phyloP scores from a whole-genome alignment of 768 basidiomycete species.

The Podaxis sp. region DNA sequence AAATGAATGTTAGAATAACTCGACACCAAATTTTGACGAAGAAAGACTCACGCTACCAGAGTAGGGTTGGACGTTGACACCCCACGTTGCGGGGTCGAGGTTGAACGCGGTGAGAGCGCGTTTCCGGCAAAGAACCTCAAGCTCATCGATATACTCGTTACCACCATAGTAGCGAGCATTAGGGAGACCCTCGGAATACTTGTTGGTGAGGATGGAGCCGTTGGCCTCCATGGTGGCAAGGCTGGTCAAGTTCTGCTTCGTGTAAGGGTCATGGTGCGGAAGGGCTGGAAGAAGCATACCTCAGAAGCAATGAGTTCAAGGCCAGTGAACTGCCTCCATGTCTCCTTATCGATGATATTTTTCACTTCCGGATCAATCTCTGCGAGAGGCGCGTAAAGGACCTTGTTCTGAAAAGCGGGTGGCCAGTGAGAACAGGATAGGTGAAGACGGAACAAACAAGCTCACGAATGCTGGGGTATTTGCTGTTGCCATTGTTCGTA shows the following conservation, averaged over 20 bases:
- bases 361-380: conserved; percentile 94
- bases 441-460: conserved; percentile 16
- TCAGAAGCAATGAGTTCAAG: conserved; percentile 99
- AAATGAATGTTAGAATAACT: not conserved
- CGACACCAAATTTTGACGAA: not conserved
- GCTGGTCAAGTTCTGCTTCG: conserved; percentile 87
- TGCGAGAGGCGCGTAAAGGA: conserved; percentile 82
- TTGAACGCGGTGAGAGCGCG: conserved; percentile 96
- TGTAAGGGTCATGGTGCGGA: conserved; percentile 3
- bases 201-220: conserved; percentile 98
- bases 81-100: conserved; percentile 92
- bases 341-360: conserved; percentile 98
- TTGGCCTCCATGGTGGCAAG: conserved; percentile 97
- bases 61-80: conserved; percentile 99
- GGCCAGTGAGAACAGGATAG: not conserved
- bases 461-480: conserved; percentile 64
- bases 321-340: conserved; percentile 96
- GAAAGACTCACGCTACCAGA: conserved; percentile 73
- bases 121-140: conserved; percentile 92
- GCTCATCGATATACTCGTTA: conserved; percentile 97
- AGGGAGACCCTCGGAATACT: conserved; percentile 99
- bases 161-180: conserved; percentile 95
- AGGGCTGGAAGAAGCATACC: conserved; percentile 43
- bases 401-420: conserved; percentile 70
- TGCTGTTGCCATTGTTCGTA: conserved; percentile 59